Evolutionary conservation across 805 yeast genomes (phyloP).

Genomic region (Lipomyces sp.): DNA sequence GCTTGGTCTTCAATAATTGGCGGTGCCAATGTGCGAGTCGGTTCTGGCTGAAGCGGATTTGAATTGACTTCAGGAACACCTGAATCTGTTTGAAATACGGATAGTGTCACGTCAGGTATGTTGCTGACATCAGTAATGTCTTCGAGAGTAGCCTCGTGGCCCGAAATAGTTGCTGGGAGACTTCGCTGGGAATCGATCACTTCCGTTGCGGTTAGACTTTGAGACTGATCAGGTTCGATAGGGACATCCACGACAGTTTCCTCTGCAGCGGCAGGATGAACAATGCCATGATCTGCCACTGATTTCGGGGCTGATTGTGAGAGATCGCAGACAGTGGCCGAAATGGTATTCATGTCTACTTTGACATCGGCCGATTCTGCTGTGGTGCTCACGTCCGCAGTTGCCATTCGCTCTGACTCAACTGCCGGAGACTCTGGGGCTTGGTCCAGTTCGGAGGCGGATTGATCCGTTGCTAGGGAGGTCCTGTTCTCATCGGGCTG

Average conservation of each 20-base stretch:
- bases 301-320: not conserved
- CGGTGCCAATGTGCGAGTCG: too few relatives aligned
- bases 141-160: conserved; percentile 25
- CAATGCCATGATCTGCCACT: not conserved
- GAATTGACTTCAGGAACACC: not conserved
- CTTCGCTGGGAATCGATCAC: not conserved
- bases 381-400: not conserved
- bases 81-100: not conserved
- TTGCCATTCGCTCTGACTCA: conserved; percentile 1
- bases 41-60: not conserved
- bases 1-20: conserved; percentile 2
- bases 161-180: not conserved
- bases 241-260: not conserved
- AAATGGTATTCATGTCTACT: not conserved
- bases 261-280: not conserved
- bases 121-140: conserved; percentile 13
- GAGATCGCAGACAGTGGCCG: not conserved
- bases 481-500: not conserved
- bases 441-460: not conserved
- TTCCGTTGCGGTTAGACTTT: not conserved
- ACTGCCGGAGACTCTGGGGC: not conserved
- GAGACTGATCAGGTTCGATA: not conserved
- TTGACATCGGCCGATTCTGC: not conserved
- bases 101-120: conserved; percentile 11
- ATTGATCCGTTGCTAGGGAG: too few relatives aligned